These are phyloP conservation scores for Leptographium radiaticola DNA, from an alignment of 2,329 filamentous ascomycete genomes.

Conservation along the genomic window DNA sequence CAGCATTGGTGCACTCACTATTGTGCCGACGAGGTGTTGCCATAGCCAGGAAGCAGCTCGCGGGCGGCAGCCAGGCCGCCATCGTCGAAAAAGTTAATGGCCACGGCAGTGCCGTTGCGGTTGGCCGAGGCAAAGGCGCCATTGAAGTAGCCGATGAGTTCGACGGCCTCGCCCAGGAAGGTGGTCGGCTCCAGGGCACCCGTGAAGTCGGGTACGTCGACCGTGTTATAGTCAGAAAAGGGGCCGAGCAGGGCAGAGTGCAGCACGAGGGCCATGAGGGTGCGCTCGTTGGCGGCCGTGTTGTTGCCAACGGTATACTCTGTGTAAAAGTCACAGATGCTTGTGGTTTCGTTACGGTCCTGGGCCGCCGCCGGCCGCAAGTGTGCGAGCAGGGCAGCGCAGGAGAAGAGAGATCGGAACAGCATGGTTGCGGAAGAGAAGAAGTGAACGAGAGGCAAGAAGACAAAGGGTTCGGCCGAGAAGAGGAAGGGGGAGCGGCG, in stretches of 20 bases:
- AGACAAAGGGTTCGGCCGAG: no score
- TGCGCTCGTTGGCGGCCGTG: slow-evolving; percentile 2
- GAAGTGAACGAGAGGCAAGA: no score
- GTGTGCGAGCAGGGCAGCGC: background rate
- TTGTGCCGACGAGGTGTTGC: slow-evolving; percentile 5
- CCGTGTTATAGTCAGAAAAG: slow-evolving; percentile 8
- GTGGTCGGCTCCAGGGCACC: slow-evolving; percentile 4
- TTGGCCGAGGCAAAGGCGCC: slow-evolving; percentile 5
- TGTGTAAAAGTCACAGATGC: slow-evolving; percentile 7
- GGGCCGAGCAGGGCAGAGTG: slow-evolving; percentile 7
- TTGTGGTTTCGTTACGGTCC: slow-evolving; percentile 1
- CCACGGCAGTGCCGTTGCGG: background rate
- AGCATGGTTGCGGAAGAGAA: background rate
- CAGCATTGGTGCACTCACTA: slow-evolving; percentile 1
- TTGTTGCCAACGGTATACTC: slow-evolving; percentile 3
- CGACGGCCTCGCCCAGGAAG: slow-evolving; percentile 3
- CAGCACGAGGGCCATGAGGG: slow-evolving; percentile 6
- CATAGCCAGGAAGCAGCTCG: slow-evolving; percentile 2
- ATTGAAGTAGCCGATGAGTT: slow-evolving; percentile 7
- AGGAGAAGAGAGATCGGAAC: background rate
- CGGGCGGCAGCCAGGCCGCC: slow-evolving; percentile 1
- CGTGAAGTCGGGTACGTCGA: slow-evolving; percentile 1
- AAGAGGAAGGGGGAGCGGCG: no score
- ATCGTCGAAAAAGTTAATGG: slow-evolving; percentile 6
- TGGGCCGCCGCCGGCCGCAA: background rate